Percentiles rank a stretch among this genome's conserved stretches.
Evolutionary conservation across 768 basidiomycete species (phyloP).

Genomic region (Austroboletus festivus): DNA sequence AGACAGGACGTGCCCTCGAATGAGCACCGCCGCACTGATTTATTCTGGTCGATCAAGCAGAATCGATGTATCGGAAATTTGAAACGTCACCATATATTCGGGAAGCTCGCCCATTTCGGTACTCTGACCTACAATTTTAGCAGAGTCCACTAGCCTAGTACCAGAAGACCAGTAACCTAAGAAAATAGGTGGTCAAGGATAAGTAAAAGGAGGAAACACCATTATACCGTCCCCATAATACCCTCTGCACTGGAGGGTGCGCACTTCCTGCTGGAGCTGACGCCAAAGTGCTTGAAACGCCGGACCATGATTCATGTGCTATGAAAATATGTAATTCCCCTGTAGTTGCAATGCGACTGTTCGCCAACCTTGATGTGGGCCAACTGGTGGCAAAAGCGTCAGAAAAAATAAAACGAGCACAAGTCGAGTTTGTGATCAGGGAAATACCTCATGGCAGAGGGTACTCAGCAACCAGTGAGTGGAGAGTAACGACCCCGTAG

Average conservation of each 20-base stretch:
- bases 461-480: slow-evolving; percentile 71
- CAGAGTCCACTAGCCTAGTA: slow-evolving; percentile 63
- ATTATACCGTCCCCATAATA: slow-evolving; percentile 77
- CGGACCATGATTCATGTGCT: slow-evolving; percentile 82
- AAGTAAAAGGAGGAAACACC: neutral
- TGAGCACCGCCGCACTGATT: slow-evolving; percentile 79
- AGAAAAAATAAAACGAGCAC: slow-evolving; percentile 1
- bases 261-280: slow-evolving; percentile 61
- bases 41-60: neutral
- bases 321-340: neutral
- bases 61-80: neutral
- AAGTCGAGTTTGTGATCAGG: slow-evolving; percentile 12
- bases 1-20: slow-evolving; percentile 53
- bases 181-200: slow-evolving; percentile 4
- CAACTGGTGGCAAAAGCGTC: slow-evolving; percentile 43
- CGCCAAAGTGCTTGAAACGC: slow-evolving; percentile 76
- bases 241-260: slow-evolving; percentile 64
- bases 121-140: slow-evolving; percentile 47
- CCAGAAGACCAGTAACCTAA: slow-evolving; percentile 84
- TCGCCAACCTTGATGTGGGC: slow-evolving; percentile 72
- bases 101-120: slow-evolving; percentile 59
- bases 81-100: slow-evolving; percentile 62
- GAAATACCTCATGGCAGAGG: slow-evolving; percentile 74
- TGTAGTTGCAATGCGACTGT: neutral
- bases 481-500: slow-evolving; percentile 58